Base-by-base conservation (phyloP, 2,329 filamentous ascomycete genomes). In the Cladosporium sp. region DNA sequence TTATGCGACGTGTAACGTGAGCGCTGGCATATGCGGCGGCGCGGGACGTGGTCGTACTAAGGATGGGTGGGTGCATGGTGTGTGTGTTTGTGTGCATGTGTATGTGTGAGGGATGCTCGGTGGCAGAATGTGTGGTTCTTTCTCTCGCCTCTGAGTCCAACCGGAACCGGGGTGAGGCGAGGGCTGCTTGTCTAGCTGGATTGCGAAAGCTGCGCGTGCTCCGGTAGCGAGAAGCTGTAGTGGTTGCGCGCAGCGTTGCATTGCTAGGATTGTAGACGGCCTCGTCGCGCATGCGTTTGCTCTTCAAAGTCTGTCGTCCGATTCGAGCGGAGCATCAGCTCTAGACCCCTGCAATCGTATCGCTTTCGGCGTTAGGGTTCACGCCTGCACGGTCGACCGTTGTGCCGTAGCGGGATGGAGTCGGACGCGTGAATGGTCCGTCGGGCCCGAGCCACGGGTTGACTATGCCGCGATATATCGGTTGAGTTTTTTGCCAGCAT, bases 331-430 rank as follows among this genome's bases (percentile, higher is more conserved):
- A 8, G 12, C 28, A n/a, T 28, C 28, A 25, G 45, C 28, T 22
- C 24, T 25, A 28, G 22, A 28, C 42, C 13, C 42, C 39, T 8
- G 28, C 17, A 42, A 32, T 39, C 39, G 32, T 54, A 39, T 44
- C n/a, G 37, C 17, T 36, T 32, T 44, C 32, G 58, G 59, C 60
- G 59, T 64, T 63, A 60, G 63, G 61, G 64, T 62, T 65, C 62
- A 60, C 57, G 60, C 61, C 58, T 32, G 59, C 36, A 60, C 62
- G 58, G 59, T 44, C 36, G 45, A 59, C 57, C 58, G 50, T 51
- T 57, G 49, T 40, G 53, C 56, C 61, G 57, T 40, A 44, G 17
- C 36, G 55, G 55, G 53, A 57, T 42, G 55, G 55, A 32, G 35
- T 37, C 36, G 24, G 52, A 45, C 47, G 36, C 34, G n/a, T n/a